Evolutionary conservation across 208 protist species (phyloP), one percentile per base, ranked within the genome.

Genomic region (Acanthamoeba castellanii): DNA sequence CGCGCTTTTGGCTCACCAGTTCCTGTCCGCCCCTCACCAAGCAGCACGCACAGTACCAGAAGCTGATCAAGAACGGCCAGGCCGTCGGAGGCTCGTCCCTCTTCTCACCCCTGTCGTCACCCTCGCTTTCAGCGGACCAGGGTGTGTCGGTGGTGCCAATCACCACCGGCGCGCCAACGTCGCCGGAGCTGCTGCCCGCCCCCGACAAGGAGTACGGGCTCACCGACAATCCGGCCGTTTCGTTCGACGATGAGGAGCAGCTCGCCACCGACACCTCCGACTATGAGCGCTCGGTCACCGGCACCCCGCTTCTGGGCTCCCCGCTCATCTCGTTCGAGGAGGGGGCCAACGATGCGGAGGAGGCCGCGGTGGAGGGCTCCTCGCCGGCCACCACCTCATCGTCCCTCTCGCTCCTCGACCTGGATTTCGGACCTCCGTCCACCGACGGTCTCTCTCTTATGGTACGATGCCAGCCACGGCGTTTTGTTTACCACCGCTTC

Each of bases 21-120:
- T 0, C 7, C 9, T 25, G 59, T 7, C 8, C 59, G 59, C 1
- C 8, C 8, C 57, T 64, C 57, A 16, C 52, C 22, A 30, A 30
- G 3, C 74, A 84, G 74, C 34, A 84, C 25, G 74, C 74, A 7
- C 74, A 84, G 32, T 84, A 84, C 42, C 74, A 84, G 74, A 84
- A 84, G 74, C 32, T 84, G 74, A 13, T 55, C 45, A 84, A 84
- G 42, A 84, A 84, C 74, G 74, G 74, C 30, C 74, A 84, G 37
- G 25, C 27, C 8, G 74, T 55, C 8, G 74, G 74, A 1, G 57
- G 45, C 66, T 74, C 66, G 66, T 74, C 66, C 0, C 37, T n/a
- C 70, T 81, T 47, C 34, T 42, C 70, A 45, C 70, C 74, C 14
- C 14, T 55, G 27, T 45, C 74, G 1, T 84, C 74, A 42, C 74